phyloP scores from a whole-genome alignment of 139 green algal genomes.

The Chlamydomonas schloesseri region DNA sequence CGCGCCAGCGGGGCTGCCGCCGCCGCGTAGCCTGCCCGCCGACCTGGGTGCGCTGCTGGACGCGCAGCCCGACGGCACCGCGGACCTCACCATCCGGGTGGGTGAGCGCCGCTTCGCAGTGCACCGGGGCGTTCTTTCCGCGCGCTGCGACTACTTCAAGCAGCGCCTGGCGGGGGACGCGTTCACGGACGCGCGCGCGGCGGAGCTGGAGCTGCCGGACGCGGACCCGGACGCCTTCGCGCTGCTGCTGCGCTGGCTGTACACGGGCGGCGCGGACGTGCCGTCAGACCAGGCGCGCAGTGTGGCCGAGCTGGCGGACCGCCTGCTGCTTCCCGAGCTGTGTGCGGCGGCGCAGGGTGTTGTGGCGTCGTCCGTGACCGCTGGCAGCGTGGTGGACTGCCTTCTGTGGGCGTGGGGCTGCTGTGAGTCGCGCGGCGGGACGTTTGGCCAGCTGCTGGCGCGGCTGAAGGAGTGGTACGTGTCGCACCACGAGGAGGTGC shows the following conservation, averaged over 20 bases:
- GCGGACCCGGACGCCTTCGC: background rate
- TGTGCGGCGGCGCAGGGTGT: background rate
- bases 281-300: background rate
- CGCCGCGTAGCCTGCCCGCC: background rate
- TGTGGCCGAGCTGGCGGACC: background rate
- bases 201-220: background rate
- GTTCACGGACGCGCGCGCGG: background rate
- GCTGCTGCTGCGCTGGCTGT: background rate
- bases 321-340: constrained; percentile 2
- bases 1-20: background rate
- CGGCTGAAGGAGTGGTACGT: background rate
- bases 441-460: background rate
- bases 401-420: background rate
- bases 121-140: background rate
- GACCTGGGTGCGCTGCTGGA: background rate
- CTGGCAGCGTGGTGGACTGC: background rate
- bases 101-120: background rate
- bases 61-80: background rate
- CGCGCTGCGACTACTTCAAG: background rate
- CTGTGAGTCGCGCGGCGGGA: too few species aligned
- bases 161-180: background rate
- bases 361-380: background rate
- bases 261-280: background rate
- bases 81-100: background rate
- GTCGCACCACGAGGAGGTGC: background rate